Evolutionary conservation across 257 asterid genomes (phyloP), one percentile per base, ranked within the genome.

Genomic region (Solanum clarkiae): DNA sequence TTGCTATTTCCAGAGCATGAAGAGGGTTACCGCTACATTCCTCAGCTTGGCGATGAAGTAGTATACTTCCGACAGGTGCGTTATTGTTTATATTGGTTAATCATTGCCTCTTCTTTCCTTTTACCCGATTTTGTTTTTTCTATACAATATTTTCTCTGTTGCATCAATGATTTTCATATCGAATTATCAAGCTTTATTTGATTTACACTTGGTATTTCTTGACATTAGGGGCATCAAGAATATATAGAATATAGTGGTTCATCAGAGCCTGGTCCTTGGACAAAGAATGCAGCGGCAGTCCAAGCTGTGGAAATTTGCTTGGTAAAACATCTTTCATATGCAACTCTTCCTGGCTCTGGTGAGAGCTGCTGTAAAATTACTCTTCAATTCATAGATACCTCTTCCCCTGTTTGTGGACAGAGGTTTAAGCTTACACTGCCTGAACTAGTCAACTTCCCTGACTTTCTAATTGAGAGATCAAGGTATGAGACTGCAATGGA

Each of bases 41-140:
- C 99, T 86, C 99, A 96, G 97, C 94, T 94, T 68, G 98, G 98
- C 66, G 99, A 96, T 88, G 93, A 92, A 93, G 98, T 96, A 83
- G 91, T 91, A 68, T 96, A 95, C 92, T 66, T 94, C 85, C 92
- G 90, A 89, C 99, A 96, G 98, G 99, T 95, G 92, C 68, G 32
- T 81, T 12, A 53, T 54, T 9, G 56, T 83, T 79, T 84, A 55
- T 69, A 55, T 55, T 62, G 84, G 81, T 62, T 84, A 49, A 85
- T 85, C 18, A 42, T 86, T 20, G 62, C 62, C 82, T 24, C 82
- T 29, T 77, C 60, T 60, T 83, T 83, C 84, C 72, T 36, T 75
- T 69, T 84, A 22, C 3, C 18, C n/a, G 10, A 10, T 24, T 26
- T 60, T 72, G 56, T 57, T 24, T n/a, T 66, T 56, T 59, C 3